Evolutionary conservation across 768 basidiomycete genomes (phyloP), one percentile per base, ranked within the genome.

Genomic region (Kondoa subrosea): DNA sequence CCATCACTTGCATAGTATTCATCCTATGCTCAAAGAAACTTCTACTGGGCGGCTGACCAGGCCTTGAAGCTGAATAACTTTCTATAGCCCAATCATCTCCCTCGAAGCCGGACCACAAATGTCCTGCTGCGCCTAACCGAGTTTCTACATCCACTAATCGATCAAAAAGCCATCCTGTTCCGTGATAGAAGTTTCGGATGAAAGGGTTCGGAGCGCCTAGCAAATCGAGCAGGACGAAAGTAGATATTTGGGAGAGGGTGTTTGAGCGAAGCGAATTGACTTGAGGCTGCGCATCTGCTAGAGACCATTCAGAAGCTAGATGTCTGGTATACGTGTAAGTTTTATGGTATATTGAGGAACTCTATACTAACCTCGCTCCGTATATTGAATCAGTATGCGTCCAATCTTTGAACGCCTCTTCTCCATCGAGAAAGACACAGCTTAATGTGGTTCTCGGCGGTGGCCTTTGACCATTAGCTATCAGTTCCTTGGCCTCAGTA

Each of bases 371-470:
- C 92, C 89, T 84, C 56, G 93, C 86, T n/a, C 93, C 93, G 75
- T 99, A 99, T 57, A 90, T 85, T 0, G 89, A 92, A 77, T 99
- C 93, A 1, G 82, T 84, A 32, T 81, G 82, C 1, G 89, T 90
- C 93, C 93, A 99, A 30, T 83, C 80, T 60, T 84, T 81, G 77
- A 93, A 96, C 0, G 95, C 95, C 77, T 97, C 95, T 77, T 99
- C 95, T 1, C 95, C 95, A 73, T 99, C 95, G 68, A 99, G 93
- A 76, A 97, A 93, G 12, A 99, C 81, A 8, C 97, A 79, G 75
- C 95, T 91, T 8, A 99, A 77, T 1, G 92, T 93, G 25, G 87
- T 89, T 67, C 88, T 87, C 0, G 83, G 83, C 16, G 85, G 78
- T 65, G 73, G 73, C n/a, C 89, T 87, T 57, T 89, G 76, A 30